Conservation (phyloP, 2,329 filamentous ascomycete species). For the Claviceps maximensis region DNA sequence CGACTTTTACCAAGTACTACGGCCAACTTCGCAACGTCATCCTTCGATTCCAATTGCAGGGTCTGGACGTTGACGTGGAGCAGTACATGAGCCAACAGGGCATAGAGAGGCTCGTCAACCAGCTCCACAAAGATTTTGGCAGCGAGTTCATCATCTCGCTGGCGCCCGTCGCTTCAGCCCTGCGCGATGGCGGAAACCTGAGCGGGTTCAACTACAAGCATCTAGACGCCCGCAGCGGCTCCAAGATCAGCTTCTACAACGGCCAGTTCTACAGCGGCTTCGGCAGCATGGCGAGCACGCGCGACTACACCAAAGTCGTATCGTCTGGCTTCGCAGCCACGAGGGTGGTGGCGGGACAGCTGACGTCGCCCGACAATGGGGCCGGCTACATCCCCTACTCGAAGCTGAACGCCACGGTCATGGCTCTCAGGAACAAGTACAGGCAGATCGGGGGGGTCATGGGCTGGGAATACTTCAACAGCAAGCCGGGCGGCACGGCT, state of each 20-base stretch:
- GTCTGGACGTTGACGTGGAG: conserved; percentile 65
- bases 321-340: conserved; percentile 53
- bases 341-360: conserved; percentile 62
- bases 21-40: conserved; percentile 44
- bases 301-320: conserved; percentile 32
- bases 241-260: conserved; percentile 68
- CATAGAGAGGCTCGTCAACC: conserved; percentile 49
- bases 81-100: conserved; percentile 56
- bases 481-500: conserved; percentile 28
- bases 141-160: conserved; percentile 59
- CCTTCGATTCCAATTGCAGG: conserved; percentile 45
- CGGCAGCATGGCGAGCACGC: conserved; percentile 37
- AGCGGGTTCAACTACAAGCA: conserved; percentile 67
- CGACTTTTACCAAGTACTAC: conserved; percentile 32
- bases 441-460: conserved; percentile 69
- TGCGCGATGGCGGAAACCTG: conserved; percentile 43
- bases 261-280: conserved; percentile 83
- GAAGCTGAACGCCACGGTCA: conserved; percentile 28
- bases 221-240: conserved; percentile 50
- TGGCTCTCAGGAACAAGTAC: conserved; percentile 32
- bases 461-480: conserved; percentile 89
- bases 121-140: conserved; percentile 56
- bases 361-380: conserved; percentile 64
- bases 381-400: conserved; percentile 29
- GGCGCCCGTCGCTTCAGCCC: conserved; percentile 64